Conservation (phyloP, 2,329 filamentous ascomycete genomes). For the Fonsecaea pugnacius region DNA sequence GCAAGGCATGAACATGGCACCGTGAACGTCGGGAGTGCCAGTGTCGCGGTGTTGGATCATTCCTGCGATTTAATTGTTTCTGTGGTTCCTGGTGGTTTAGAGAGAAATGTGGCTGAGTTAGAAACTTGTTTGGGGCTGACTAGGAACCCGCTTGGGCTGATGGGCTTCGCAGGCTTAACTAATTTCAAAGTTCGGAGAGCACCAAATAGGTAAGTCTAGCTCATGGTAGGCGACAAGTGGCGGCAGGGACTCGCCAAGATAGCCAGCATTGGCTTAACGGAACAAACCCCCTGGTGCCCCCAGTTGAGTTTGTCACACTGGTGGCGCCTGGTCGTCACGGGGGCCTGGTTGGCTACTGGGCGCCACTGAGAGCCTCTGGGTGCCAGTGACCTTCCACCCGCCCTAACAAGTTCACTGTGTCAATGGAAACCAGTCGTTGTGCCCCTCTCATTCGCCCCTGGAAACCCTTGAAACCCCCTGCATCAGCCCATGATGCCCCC, state of each 20-base stretch:
- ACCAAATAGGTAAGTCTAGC: neutral
- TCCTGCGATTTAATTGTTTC: no score
- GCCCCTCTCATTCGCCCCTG: neutral
- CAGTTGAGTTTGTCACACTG: neutral
- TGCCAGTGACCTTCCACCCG: neutral
- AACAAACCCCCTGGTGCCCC: neutral
- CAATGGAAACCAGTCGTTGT: neutral
- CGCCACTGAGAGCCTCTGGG: neutral
- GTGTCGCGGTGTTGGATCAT: neutral
- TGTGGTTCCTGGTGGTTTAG: neutral
- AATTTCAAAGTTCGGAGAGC: neutral
- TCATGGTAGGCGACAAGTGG: neutral
- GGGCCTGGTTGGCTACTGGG: neutral
- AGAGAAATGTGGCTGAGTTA: neutral
- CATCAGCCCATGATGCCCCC: neutral
- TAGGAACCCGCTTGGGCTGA: neutral
- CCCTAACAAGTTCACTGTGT: neutral
- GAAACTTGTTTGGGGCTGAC: no score
- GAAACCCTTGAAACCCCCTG: slow-evolving; percentile 2
- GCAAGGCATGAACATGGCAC: neutral
- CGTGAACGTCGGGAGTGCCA: neutral
- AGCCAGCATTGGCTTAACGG: neutral
- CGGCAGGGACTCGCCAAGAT: neutral
- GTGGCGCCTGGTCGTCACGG: neutral
- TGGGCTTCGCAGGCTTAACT: neutral